Evolutionary conservation across 768 basidiomycete genomes (phyloP), one percentile per base, ranked within the genome.

Genomic region (Psilocybe azurescens): DNA sequence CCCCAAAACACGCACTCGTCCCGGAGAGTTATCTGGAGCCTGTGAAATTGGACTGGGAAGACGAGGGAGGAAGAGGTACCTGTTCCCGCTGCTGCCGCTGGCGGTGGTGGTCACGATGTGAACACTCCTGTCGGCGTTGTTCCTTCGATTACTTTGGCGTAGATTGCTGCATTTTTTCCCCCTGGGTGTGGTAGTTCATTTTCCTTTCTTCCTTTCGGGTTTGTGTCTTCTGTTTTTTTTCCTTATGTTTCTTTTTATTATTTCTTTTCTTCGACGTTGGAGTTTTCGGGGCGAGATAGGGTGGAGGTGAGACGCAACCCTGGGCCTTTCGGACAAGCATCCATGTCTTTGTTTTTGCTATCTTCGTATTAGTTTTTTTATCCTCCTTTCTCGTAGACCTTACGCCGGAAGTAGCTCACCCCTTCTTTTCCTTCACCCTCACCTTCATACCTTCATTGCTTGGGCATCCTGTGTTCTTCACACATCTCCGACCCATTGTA

Each of bases 1-100:
- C 47, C 33, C 59, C 61, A 29, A 75, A 71, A 53, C 89, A 91
- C 74, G 90, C 89, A 6, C 81, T 93, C 33, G 91, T 93, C 6
- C 91, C 91, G 0, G 91, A 92, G 74, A 87, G 89, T 61, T 93
- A 93, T 76, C 69, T 93, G 65, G 89, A 90, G 70, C 73, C 79
- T 14, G 78, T 88, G 16, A 79, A 77, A 68, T 67, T 84, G 63
- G 83, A 84, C 68, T 73, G 71, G 67, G 75, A 71, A 57, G 72
- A 70, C 1, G 24, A 24, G 24, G 24, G 24, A 24, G 6, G 67
- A 59, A 33, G 55, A 16, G 41, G 48, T 47, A 10, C 53, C 39
- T 10, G 55, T 16, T 28, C 56, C 24, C 10, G 52, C 32, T n/a
- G 48, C 18, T 59, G 39, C 56, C 51, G 39, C 58, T 30, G 44